A percentile compares a stretch with the other conserved stretches of the same genome.
phyloP scores from a whole-genome alignment of 140 eudicot genomes.

The Flaveria floridana region DNA sequence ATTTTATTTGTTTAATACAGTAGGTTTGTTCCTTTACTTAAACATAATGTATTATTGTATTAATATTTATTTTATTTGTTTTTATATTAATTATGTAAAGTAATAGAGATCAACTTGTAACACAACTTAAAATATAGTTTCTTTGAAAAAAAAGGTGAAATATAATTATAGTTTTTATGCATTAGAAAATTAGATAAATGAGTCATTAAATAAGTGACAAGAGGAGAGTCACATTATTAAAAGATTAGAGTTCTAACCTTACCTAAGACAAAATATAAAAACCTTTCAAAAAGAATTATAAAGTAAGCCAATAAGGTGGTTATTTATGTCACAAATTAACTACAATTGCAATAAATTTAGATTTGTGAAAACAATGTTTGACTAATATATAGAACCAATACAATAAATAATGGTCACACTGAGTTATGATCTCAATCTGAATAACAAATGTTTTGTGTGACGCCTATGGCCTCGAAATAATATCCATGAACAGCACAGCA shows the following conservation, averaged over 20 bases:
- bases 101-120: background rate
- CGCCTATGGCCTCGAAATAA: conserved; percentile 10
- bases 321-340: background rate
- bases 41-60: background rate
- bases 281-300: too few relatives aligned
- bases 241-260: too few relatives aligned
- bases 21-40: conserved; percentile 7
- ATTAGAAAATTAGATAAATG: background rate
- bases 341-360: conserved; percentile 1
- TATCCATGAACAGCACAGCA: background rate
- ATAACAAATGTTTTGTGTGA: conserved; percentile 6
- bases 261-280: background rate
- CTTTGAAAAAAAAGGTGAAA: too few relatives aligned
- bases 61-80: background rate
- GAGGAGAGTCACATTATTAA: too few relatives aligned
- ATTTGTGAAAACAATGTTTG: conserved; percentile 11
- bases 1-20: conserved; percentile 1
- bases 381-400: background rate
- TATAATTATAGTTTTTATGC: too few relatives aligned
- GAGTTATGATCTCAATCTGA: background rate
- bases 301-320: background rate
- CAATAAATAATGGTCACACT: conserved; percentile 4
- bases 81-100: background rate
- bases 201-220: background rate
- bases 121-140: background rate